phyloP scores from a whole-genome alignment of 1,284 basidiomycete species.

The Ustilago lituana region DNA sequence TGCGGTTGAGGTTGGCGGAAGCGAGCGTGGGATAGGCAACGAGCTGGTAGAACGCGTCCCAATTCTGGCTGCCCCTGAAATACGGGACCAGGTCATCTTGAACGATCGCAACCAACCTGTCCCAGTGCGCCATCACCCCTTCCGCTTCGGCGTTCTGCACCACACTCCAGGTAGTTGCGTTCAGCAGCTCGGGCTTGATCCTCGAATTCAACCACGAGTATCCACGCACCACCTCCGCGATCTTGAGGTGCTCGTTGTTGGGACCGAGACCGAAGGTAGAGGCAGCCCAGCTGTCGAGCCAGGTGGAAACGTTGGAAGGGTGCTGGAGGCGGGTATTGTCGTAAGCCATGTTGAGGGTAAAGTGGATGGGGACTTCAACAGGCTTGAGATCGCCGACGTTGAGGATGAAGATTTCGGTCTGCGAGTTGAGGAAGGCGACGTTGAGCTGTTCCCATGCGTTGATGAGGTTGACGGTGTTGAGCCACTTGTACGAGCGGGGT shows the following conservation, averaged over 20 bases:
- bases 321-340: constrained; percentile 68
- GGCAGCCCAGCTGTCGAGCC: constrained; percentile 73
- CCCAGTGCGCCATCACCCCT: constrained; percentile 6
- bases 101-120: constrained; percentile 11
- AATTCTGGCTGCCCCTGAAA: constrained; percentile 13
- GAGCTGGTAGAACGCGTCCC: constrained; percentile 34
- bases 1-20: constrained; percentile 23
- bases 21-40: constrained; percentile 29
- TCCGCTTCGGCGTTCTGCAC: constrained; percentile 76
- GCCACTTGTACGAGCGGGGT: constrained; percentile 69
- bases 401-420: constrained; percentile 66
- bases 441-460: constrained; percentile 52
- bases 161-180: constrained; percentile 74
- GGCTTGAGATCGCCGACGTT: constrained; percentile 77
- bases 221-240: constrained; percentile 73
- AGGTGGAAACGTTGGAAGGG: constrained; percentile 69
- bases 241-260: constrained; percentile 65
- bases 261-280: constrained; percentile 73
- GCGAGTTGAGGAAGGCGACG: constrained; percentile 46
- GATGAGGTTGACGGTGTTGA: constrained; percentile 58
- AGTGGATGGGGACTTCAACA: constrained; percentile 76
- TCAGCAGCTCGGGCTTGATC: constrained; percentile 76
- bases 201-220: constrained; percentile 74
- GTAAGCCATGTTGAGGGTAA: constrained; percentile 76
- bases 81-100: constrained; percentile 10